Percentiles rank a stretch among this genome's conserved stretches.
Conservation (phyloP, 192 early-diverging fungal species). For the Linnemannia zychae region DNA sequence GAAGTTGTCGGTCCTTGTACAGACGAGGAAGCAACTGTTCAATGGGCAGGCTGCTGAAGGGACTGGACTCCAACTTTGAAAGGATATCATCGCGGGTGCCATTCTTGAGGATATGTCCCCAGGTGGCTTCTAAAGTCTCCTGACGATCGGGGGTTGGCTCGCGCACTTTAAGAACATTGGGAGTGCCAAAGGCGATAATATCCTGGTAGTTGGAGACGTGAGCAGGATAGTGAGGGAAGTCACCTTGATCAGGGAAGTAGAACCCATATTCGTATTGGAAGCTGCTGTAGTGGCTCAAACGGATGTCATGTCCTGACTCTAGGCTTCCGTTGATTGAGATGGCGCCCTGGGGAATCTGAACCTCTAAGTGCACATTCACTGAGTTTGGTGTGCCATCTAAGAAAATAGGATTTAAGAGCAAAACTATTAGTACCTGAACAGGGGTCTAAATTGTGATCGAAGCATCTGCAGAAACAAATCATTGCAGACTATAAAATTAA, state of each 20-base stretch:
- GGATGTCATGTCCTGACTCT: conserved; percentile 37
- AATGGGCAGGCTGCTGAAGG: conserved; percentile 23
- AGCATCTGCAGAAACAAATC: no score
- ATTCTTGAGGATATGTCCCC: conserved; percentile 35
- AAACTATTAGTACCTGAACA: not conserved
- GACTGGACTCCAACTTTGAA: conserved; percentile 18
- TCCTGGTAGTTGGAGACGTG: conserved; percentile 46
- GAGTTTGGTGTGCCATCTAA: conserved; percentile 57
- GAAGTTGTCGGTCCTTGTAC: conserved; percentile 22
- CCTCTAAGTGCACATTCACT: conserved; percentile 48
- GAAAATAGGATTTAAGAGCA: not conserved
- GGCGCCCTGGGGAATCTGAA: conserved; percentile 62
- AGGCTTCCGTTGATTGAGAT: conserved; percentile 49
- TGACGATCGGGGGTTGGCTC: conserved; percentile 21
- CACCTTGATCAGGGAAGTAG: conserved; percentile 63
- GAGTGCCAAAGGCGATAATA: conserved; percentile 34
- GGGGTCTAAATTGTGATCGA: no score
- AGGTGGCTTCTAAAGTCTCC: conserved; percentile 19
- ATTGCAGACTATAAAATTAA: not conserved
- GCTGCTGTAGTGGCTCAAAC: conserved; percentile 15
- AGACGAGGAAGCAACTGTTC: conserved; percentile 29
- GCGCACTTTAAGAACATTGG: conserved; percentile 29
- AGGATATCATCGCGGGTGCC: conserved; percentile 32
- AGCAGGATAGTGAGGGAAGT: conserved; percentile 55
- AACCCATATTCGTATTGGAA: conserved; percentile 58